Evolutionary conservation across 129 eudicot genomes (phyloP).

Genomic region (Flaveria linearis): DNA sequence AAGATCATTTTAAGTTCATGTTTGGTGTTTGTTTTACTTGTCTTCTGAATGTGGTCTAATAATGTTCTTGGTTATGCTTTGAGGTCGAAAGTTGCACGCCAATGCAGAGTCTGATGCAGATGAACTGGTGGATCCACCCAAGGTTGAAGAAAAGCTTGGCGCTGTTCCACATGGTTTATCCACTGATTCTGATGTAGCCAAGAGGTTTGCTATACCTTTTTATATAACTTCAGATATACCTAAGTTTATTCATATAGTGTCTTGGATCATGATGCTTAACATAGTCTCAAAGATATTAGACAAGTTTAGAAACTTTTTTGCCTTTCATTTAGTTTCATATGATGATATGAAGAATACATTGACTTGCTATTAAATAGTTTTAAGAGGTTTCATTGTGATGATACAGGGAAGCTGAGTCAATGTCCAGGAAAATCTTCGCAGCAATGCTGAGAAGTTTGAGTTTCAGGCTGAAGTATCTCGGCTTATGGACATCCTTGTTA

Average conservation of each 20-base stretch:
- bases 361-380: background rate
- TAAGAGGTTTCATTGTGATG: constrained; percentile 13
- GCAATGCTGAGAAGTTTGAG: constrained; percentile 90
- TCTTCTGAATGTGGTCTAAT: background rate
- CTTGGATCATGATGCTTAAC: background rate
- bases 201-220: constrained; percentile 51
- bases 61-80: background rate
- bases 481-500: constrained; percentile 96
- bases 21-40: background rate
- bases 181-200: constrained; percentile 92
- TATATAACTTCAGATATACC: background rate
- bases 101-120: constrained; percentile 80
- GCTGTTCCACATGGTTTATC: constrained; percentile 96
- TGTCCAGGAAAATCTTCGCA: constrained; percentile 81
- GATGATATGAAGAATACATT: background rate
- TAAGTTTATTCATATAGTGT: constrained; percentile 9
- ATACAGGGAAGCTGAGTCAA: constrained; percentile 87
- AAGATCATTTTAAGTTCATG: background rate
- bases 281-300: background rate
- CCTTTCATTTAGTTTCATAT: background rate
- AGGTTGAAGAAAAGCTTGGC: constrained; percentile 92
- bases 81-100: constrained; percentile 75
- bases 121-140: constrained; percentile 81
- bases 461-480: constrained; percentile 99
- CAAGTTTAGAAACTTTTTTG: background rate